These are phyloP conservation scores for Termitomyces eurrhizus DNA, from an alignment of 768 basidiomycete genomes.

Conservation along the genomic window DNA sequence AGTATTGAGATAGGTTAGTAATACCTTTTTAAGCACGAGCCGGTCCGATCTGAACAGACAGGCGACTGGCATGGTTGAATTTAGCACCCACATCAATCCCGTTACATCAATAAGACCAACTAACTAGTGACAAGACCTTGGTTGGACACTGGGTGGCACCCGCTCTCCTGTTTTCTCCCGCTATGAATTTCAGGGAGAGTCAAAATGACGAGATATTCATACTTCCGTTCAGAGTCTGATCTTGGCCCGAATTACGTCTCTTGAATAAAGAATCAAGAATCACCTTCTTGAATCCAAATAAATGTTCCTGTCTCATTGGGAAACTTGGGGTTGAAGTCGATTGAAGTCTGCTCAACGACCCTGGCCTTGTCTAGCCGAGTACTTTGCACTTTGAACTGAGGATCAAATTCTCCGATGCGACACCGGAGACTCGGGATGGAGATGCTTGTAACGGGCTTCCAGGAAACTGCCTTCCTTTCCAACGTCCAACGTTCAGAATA, in stretches of 20 bases:
- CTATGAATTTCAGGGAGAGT: conserved; percentile 4
- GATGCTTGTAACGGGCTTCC: neutral
- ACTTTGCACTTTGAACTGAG: neutral
- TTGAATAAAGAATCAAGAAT: neutral
- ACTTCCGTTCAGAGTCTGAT: neutral
- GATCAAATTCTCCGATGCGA: neutral
- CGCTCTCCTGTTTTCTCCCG: conserved; percentile 1
- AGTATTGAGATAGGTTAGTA: neutral
- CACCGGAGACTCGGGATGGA: neutral
- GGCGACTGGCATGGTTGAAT: neutral
- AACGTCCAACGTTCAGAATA: neutral
- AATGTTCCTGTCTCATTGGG: neutral
- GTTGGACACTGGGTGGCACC: neutral
- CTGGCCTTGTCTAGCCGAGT: neutral
- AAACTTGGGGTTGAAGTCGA: neutral
- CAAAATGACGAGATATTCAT: conserved; percentile 2
- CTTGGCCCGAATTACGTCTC: conserved; percentile 4
- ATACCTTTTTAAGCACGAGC: neutral
- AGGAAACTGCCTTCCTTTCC: neutral
- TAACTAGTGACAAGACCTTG: neutral
- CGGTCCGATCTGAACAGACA: neutral
- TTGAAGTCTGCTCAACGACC: neutral
- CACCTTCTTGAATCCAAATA: neutral
- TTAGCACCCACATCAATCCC: neutral
- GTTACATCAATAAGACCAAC: neutral